Evolutionary conservation across 441 rosid species (phyloP).

Genomic region (Erysimum cheiri): DNA sequence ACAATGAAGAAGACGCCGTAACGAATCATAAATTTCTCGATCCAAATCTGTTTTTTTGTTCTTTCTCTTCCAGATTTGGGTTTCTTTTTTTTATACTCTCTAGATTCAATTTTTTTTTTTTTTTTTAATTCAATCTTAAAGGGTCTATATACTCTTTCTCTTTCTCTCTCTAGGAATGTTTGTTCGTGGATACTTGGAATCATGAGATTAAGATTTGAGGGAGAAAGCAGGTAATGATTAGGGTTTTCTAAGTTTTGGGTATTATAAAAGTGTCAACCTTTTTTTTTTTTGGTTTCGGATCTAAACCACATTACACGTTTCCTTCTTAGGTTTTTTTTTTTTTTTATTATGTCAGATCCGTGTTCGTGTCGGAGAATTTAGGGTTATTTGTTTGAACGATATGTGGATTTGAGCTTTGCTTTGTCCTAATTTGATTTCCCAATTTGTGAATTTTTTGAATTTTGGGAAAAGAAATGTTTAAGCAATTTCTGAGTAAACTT

Average conservation of each 20-base stretch:
- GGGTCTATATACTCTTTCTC: not conserved
- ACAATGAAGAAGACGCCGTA: conserved; percentile 10
- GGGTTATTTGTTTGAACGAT: not conserved
- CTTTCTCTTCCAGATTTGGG: conserved; percentile 33
- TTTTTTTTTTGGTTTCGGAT: conserved; percentile 21
- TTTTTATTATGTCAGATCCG: conserved; percentile 46
- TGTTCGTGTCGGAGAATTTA: conserved; percentile 8
- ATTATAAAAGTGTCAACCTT: conserved; percentile 34
- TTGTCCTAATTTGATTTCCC: not conserved
- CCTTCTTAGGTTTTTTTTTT: conserved; percentile 25
- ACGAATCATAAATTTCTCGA: conserved; percentile 26
- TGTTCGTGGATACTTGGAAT: conserved; percentile 38
- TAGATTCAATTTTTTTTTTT: conserved; percentile 36
- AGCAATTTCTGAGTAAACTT: conserved; percentile 73
- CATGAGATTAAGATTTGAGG: conserved; percentile 48
- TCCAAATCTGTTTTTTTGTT: conserved; percentile 27
- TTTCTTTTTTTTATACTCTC: not conserved
- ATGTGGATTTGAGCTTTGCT: conserved; percentile 23
- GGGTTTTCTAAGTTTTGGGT: conserved; percentile 42
- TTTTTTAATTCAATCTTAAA: not conserved
- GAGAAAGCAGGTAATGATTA: conserved; percentile 42
- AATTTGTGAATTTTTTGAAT: conserved; percentile 7
- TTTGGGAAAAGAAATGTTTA: conserved; percentile 56
- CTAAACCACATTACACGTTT: conserved; percentile 37
- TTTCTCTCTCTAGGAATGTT: conserved; percentile 22